Conservation (phyloP, 2,329 filamentous ascomycete genomes). For the Curvularia eragrostidis region DNA sequence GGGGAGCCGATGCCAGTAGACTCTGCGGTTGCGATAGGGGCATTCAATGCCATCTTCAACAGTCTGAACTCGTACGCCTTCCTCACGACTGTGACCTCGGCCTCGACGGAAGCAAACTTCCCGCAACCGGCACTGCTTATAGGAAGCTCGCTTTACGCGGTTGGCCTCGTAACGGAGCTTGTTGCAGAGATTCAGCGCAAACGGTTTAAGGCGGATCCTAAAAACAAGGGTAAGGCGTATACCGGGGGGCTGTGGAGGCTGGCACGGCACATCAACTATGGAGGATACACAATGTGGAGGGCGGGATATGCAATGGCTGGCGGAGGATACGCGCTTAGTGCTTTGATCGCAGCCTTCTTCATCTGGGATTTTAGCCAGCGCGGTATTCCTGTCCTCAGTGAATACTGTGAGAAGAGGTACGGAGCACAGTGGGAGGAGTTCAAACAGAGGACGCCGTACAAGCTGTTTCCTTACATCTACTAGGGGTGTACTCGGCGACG, state of each 20-base stretch:
- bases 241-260: slow-evolving; percentile 58
- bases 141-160: slow-evolving; percentile 58
- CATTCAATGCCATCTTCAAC: slow-evolving; percentile 64
- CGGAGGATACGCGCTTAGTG: slow-evolving; percentile 57
- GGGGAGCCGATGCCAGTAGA: slow-evolving; percentile 59
- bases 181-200: slow-evolving; percentile 64
- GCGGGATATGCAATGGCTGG: slow-evolving; percentile 57
- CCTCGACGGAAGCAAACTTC: slow-evolving; percentile 50
- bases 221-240: slow-evolving; percentile 61
- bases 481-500: slow-evolving; percentile 13
- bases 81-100: slow-evolving; percentile 58
- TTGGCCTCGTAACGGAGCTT: slow-evolving; percentile 63
- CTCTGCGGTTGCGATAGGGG: slow-evolving; percentile 54
- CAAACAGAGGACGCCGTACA: slow-evolving; percentile 51
- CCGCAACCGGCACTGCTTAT: slow-evolving; percentile 54
- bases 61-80: slow-evolving; percentile 63
- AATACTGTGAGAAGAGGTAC: slow-evolving; percentile 56
- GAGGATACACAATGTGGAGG: slow-evolving; percentile 60
- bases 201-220: slow-evolving; percentile 58
- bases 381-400: slow-evolving; percentile 57
- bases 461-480: slow-evolving; percentile 45
- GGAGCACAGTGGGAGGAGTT: slow-evolving; percentile 51
- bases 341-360: slow-evolving; percentile 51
- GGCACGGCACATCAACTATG: slow-evolving; percentile 63
- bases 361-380: slow-evolving; percentile 55